A percentile compares a stretch with the other conserved stretches of the same genome.
phyloP scores from a whole-genome alignment of 371 early-diverging fungal species.

The Basidiobolus meristosporus region DNA sequence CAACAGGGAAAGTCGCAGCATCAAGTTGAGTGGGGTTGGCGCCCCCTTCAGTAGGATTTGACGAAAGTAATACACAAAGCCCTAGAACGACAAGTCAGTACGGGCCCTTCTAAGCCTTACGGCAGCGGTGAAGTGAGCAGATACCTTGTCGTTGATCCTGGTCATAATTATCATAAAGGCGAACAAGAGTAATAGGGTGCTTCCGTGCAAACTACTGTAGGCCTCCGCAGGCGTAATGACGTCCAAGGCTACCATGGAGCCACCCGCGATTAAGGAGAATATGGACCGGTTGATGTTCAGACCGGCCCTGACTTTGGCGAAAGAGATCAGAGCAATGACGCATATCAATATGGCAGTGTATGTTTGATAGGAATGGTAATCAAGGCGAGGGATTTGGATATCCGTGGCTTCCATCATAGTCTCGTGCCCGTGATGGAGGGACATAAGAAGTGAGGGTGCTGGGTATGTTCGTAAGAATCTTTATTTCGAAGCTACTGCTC shows the following conservation, averaged over 20 bases:
- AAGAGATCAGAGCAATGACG: too few relatives aligned
- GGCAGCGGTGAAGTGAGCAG: background rate
- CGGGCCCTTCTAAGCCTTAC: background rate
- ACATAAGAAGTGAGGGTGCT: too few relatives aligned
- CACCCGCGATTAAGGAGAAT: slow-evolving; percentile 2
- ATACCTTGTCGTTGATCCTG: slow-evolving; percentile 3
- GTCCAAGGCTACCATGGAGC: slow-evolving; percentile 4
- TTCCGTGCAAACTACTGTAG: background rate
- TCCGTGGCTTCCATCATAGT: too few relatives aligned
- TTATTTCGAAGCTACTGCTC: too few relatives aligned
- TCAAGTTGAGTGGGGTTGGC: slow-evolving; percentile 1
- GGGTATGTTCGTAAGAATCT: too few relatives aligned
- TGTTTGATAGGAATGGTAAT: too few relatives aligned
- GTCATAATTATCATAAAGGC: slow-evolving; percentile 5
- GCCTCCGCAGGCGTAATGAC: slow-evolving; percentile 3
- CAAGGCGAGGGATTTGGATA: too few relatives aligned
- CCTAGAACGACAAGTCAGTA: background rate
- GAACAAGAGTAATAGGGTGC: slow-evolving; percentile 2
- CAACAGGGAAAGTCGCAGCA: slow-evolving; percentile 2
- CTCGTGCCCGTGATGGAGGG: too few relatives aligned
- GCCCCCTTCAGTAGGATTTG: slow-evolving; percentile 1
- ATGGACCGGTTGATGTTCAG: too few relatives aligned
- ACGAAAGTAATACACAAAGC: background rate
- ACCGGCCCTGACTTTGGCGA: too few relatives aligned
- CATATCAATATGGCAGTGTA: too few relatives aligned